Evolutionary conservation across 139 green algal species (phyloP), one percentile per base, ranked within the genome.

Genomic region (Coccomyxa sp.): DNA sequence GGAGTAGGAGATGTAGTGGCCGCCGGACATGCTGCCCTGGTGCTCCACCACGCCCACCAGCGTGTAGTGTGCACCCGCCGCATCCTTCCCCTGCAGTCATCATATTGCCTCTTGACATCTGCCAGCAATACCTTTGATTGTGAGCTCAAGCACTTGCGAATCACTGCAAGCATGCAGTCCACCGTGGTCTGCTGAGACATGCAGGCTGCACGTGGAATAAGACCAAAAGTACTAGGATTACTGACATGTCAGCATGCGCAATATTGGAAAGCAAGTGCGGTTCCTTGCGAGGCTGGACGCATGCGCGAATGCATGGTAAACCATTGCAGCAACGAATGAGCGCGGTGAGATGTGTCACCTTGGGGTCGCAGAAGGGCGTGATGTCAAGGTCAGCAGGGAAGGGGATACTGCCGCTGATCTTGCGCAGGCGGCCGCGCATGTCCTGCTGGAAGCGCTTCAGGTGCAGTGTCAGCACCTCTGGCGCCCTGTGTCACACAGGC

Each of bases 1-100:
- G 10, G 95, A 92, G 81, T 92, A 95, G 0, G 92, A 85, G 16
- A 95, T 90, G 63, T 95, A 95, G 83, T 95, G 92, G 10, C 92
- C 92, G 18, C 77, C 84, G 0, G 83, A 67, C 85, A 95, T 88
- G 25, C 30, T 88, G 60, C 92, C 92, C 57, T 85, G 89, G 79
- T 95, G 92, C 88, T 94, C 92, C 66, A 95, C 90, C n/a, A 93
- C 80, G 28, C 92, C 92, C 23, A 91, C 76, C 82, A 95, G 86
- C 32, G 88, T 87, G 76, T 95, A 95, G 67, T 59, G 23, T n/a
- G 58, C 76, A 28, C 67, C n/a, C 12, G 7, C 67, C 13, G 32
- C 77, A n/a, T 80, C 77, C 45, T 23, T 32, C 13, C 60, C 77
- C 77, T 82, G 77, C 67, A 80, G 23, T 66, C 3, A 51, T 51